Evolutionary conservation across 169 alveolate species (phyloP).

Genomic region (Amoebophrya sp.): DNA sequence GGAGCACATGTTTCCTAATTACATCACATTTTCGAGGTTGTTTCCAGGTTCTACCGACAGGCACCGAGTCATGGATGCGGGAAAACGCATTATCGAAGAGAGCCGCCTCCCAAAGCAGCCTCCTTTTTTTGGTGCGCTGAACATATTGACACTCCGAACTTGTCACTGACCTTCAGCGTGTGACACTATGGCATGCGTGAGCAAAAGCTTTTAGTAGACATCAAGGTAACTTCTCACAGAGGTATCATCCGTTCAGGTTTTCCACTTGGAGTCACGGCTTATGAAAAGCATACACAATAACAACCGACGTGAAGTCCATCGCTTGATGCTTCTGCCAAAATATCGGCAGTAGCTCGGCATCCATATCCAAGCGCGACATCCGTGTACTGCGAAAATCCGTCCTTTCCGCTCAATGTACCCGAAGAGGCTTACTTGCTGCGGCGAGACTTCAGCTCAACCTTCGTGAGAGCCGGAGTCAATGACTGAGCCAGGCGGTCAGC

Average conservation of each 20-base stretch:
- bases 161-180: too few species aligned
- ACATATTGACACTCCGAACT: too few species aligned
- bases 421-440: not conserved
- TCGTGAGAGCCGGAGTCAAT: not conserved
- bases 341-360: not conserved
- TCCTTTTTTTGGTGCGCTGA: too few species aligned
- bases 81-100: too few species aligned
- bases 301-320: not conserved
- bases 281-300: not conserved
- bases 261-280: not conserved
- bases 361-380: not conserved
- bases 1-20: too few species aligned
- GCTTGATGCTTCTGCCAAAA: not conserved
- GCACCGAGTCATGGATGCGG: too few species aligned
- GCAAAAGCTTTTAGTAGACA: too few species aligned
- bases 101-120: too few species aligned
- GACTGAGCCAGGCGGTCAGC: conserved; percentile 25
- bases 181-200: too few species aligned
- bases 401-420: not conserved
- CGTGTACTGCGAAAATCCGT: not conserved
- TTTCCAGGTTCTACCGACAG: too few species aligned
- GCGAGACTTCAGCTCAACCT: not conserved
- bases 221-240: too few species aligned
- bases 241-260: not conserved
- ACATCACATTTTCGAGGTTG: too few species aligned